Percentiles rank a stretch among this genome's conserved stretches.
Conservation (phyloP, 2,329 filamentous ascomycete genomes). For the Cercospora citrullina region DNA sequence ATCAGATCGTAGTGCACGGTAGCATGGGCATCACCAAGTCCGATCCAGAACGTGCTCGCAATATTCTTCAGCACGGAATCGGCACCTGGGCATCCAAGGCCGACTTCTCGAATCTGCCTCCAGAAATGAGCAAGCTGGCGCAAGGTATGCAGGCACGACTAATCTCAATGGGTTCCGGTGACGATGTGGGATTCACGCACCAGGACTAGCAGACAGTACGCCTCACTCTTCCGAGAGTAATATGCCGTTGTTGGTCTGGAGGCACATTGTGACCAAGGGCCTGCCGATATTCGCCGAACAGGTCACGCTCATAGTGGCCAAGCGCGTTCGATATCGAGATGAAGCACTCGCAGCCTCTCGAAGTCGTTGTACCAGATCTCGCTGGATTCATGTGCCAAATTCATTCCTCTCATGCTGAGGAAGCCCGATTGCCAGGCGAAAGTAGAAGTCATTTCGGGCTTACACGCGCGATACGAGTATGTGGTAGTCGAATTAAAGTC, state of each 20-base stretch:
- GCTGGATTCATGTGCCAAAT: not conserved
- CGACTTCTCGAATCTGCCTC: slow-evolving; percentile 55
- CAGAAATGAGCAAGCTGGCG: slow-evolving; percentile 49
- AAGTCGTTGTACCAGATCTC: not conserved
- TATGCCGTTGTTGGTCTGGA: not conserved
- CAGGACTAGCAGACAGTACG: slow-evolving; percentile 45
- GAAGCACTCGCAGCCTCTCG: not conserved
- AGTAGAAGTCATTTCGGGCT: no score
- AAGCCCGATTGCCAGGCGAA: not conserved
- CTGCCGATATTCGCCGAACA: not conserved
- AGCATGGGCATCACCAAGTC: slow-evolving; percentile 64
- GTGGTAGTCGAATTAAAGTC: no score
- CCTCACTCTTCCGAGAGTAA: not conserved
- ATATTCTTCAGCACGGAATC: slow-evolving; percentile 74
- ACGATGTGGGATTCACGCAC: slow-evolving; percentile 65
- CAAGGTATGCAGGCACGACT: slow-evolving; percentile 65
- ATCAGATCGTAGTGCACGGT: slow-evolving; percentile 59
- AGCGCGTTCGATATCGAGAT: no score
- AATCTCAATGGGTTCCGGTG: slow-evolving; percentile 61
- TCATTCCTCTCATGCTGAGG: not conserved
- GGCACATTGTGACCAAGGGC: no score
- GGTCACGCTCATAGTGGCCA: no score
- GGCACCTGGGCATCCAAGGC: slow-evolving; percentile 64
- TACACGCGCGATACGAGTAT: no score
- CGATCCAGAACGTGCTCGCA: slow-evolving; percentile 61